Conservation (phyloP, 106 monocot genomes). For the Amphibolis antarctica region DNA sequence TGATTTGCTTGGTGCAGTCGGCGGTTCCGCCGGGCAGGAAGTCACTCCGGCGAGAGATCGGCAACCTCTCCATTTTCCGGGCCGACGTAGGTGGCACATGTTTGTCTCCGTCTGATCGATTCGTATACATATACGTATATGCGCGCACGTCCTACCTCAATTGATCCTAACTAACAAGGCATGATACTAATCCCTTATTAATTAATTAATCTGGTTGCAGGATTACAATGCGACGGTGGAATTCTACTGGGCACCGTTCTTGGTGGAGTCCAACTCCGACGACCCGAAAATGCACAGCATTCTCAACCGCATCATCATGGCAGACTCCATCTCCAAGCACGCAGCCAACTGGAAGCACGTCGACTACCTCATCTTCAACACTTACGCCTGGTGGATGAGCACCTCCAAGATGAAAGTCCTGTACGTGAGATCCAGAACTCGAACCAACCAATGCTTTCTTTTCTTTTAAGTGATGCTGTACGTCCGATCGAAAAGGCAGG, state of each 20-base stretch:
- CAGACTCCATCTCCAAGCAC: slow-evolving; percentile 58
- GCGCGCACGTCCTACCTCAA: too few relatives aligned
- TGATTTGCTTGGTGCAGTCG: slow-evolving; percentile 77
- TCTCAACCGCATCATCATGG: slow-evolving; percentile 43
- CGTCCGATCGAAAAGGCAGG: not conserved
- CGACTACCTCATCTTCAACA: slow-evolving; percentile 66
- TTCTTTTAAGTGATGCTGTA: not conserved
- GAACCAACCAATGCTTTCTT: not conserved
- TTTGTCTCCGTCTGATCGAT: too few relatives aligned
- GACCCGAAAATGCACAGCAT: slow-evolving; percentile 41
- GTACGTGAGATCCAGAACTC: not conserved
- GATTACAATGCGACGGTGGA: slow-evolving; percentile 78
- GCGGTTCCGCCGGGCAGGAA: slow-evolving; percentile 49
- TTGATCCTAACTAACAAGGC: too few relatives aligned
- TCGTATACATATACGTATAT: too few relatives aligned
- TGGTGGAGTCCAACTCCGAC: slow-evolving; percentile 88
- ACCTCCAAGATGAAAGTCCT: slow-evolving; percentile 5
- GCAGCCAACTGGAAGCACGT: slow-evolving; percentile 57
- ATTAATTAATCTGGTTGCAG: slow-evolving; percentile 16
- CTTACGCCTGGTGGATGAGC: slow-evolving; percentile 89
- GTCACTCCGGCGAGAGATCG: slow-evolving; percentile 39
- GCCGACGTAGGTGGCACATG: slow-evolving; percentile 26
- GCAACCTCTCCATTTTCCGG: slow-evolving; percentile 48
- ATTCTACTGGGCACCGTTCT: slow-evolving; percentile 94
- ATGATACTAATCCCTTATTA: not conserved